phyloP scores from a whole-genome alignment of 2,329 filamentous ascomycete genomes.

The Aaosphaeria arxii region DNA sequence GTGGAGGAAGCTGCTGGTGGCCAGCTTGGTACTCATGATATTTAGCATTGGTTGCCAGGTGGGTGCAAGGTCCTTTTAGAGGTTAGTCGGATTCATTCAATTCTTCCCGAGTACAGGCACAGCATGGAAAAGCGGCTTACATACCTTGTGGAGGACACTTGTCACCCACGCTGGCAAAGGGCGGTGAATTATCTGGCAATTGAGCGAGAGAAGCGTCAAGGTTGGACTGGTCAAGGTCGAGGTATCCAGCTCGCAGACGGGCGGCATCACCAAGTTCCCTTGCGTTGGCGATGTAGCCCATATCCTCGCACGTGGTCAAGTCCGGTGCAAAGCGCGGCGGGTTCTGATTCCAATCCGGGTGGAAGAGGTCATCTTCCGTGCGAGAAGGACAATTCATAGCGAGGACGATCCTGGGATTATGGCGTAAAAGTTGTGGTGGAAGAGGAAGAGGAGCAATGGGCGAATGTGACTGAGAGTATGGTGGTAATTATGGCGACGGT shows the following conservation, averaged over 20 bases:
- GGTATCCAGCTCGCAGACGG: slow-evolving; percentile 10
- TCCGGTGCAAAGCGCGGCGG: slow-evolving; percentile 28
- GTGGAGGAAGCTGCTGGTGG: too few relatives aligned
- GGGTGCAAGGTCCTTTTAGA: neutral
- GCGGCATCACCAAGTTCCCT: slow-evolving; percentile 25
- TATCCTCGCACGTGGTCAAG: slow-evolving; percentile 26
- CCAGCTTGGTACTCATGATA: too few relatives aligned
- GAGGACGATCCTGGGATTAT: neutral
- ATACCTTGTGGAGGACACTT: neutral
- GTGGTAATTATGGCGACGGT: too few relatives aligned
- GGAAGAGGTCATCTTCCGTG: slow-evolving; percentile 19
- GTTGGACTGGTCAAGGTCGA: slow-evolving; percentile 8
- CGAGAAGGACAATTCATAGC: slow-evolving; percentile 31
- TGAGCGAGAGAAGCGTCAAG: neutral
- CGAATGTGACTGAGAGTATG: neutral
- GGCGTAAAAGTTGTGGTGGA: neutral
- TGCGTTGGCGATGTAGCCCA: slow-evolving; percentile 30
- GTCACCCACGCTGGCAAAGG: neutral
- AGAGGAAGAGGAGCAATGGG: neutral
- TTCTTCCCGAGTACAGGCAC: too few relatives aligned
- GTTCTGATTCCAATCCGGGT: slow-evolving; percentile 29
- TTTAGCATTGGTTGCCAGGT: too few relatives aligned
- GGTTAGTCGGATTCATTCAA: neutral
- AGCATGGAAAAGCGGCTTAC: neutral
- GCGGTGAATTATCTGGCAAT: neutral